Evolutionary conservation across 441 rosid species (phyloP).

Genomic region (Daphne laureola): DNA sequence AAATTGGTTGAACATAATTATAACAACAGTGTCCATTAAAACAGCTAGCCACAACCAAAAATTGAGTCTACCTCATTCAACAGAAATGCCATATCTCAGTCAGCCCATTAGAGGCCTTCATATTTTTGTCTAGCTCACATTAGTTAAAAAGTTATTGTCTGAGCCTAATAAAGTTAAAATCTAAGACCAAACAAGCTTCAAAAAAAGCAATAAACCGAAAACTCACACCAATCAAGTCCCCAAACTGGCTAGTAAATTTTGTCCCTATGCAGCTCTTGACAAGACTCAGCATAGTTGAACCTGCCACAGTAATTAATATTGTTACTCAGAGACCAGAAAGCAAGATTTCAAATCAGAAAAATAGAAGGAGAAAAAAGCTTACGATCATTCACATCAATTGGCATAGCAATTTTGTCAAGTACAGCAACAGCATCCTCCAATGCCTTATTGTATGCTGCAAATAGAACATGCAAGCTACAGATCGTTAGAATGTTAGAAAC

Average conservation of each 20-base stretch:
- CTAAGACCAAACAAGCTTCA: not conserved
- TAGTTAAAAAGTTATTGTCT: no score
- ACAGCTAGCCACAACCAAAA: no score
- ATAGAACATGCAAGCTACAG: constrained; percentile 6
- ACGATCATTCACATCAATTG: constrained; percentile 77
- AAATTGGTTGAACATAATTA: no score
- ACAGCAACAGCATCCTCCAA: constrained; percentile 85
- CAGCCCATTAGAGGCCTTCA: no score
- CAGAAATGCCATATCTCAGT: no score
- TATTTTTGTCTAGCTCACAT: no score
- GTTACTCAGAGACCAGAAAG: not conserved
- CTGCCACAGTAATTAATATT: constrained; percentile 28
- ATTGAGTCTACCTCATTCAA: no score
- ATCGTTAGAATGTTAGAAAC: not conserved
- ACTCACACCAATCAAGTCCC: constrained; percentile 92
- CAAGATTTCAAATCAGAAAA: not conserved
- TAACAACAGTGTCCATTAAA: no score
- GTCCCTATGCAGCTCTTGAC: constrained; percentile 94
- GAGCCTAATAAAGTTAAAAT: no score
- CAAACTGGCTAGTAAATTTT: constrained; percentile 93
- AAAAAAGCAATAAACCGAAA: constrained; percentile 3
- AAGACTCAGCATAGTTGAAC: constrained; percentile 60
- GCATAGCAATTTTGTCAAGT: constrained; percentile 82
- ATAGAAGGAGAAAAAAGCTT: constrained; percentile 24
- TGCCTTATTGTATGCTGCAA: constrained; percentile 87